These are phyloP conservation scores for Puccinia hordei DNA, from an alignment of 1,284 basidiomycete genomes.

Conservation along the genomic window DNA sequence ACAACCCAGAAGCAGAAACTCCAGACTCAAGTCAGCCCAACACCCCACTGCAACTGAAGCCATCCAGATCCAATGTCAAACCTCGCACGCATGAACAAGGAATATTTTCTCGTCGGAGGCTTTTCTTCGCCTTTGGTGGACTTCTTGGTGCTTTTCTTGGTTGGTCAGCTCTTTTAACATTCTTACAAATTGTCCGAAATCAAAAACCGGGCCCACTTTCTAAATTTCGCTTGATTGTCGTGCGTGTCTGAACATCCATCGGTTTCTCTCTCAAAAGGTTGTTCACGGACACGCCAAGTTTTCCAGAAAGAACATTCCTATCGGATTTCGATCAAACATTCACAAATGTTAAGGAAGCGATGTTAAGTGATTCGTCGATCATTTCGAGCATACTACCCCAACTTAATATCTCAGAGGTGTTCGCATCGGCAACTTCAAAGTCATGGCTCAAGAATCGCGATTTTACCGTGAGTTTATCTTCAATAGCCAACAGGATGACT, in stretches of 20 bases:
- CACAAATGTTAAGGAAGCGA: slow-evolving; percentile 39
- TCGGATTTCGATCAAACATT: slow-evolving; percentile 49
- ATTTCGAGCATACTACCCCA: slow-evolving; percentile 39
- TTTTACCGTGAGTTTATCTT: slow-evolving; percentile 63
- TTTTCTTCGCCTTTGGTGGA: slow-evolving; percentile 46
- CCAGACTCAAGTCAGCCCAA: neutral
- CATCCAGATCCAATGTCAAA: neutral
- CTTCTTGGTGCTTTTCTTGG: slow-evolving; percentile 43
- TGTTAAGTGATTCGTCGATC: slow-evolving; percentile 36
- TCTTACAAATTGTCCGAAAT: neutral
- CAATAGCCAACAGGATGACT: neutral
- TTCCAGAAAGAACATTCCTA: slow-evolving; percentile 36
- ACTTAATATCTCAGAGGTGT: slow-evolving; percentile 44
- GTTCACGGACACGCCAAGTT: slow-evolving; percentile 37
- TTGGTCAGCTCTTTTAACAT: slow-evolving; percentile 28
- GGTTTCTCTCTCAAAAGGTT: slow-evolving; percentile 11
- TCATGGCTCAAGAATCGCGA: slow-evolving; percentile 72
- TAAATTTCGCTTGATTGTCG: neutral
- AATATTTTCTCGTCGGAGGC: slow-evolving; percentile 34
- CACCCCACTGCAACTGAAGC: neutral
- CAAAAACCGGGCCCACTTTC: neutral
- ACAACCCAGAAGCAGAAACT: neutral
- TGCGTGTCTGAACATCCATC: neutral
- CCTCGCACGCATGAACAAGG: neutral
- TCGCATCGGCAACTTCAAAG: slow-evolving; percentile 30